phyloP scores from a whole-genome alignment of 306 rosid genomes.

The Calophaca sinica region DNA sequence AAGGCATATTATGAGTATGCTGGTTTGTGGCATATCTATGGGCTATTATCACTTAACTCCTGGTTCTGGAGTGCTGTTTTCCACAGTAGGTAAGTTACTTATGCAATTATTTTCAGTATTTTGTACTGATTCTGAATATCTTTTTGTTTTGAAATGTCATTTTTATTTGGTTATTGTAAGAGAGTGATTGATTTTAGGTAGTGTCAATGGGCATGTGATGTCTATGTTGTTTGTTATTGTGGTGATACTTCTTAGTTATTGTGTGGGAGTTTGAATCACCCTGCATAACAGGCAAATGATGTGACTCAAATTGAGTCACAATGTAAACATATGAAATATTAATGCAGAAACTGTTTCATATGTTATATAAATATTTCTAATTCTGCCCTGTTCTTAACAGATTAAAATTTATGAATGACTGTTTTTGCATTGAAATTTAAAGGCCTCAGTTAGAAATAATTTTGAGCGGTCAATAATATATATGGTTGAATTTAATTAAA shows the following conservation, averaged over 20 bases:
- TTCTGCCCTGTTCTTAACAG: neutral
- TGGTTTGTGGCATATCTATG: constrained; percentile 83
- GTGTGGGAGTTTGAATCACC: constrained; percentile 7
- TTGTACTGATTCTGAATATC: neutral
- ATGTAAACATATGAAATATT: constrained; percentile 7
- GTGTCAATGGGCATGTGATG: constrained; percentile 4
- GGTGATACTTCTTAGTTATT: constrained; percentile 24
- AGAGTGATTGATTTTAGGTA: constrained; percentile 7
- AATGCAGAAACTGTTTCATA: neutral
- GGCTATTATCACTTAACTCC: constrained; percentile 66
- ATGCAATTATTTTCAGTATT: constrained; percentile 20
- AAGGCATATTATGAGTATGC: constrained; percentile 70
- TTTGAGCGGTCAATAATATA: constrained; percentile 1
- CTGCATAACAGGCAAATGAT: neutral
- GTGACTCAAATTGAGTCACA: constrained; percentile 21
- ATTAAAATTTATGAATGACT: neutral
- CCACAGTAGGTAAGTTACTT: constrained; percentile 74
- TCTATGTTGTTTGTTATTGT: neutral
- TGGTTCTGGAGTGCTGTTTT: constrained; percentile 88
- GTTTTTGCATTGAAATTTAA: constrained; percentile 7
- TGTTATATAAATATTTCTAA: constrained; percentile 6
- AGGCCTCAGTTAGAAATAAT: constrained; percentile 18
- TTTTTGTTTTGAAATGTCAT: constrained; percentile 5
- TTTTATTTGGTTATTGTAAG: constrained; percentile 6
- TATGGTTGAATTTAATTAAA: constrained; percentile 25